Percentiles rank a stretch among this genome's conserved stretches.
These are phyloP conservation scores for Glaciozyma martinii DNA, from an alignment of 768 basidiomycete genomes.

Conservation along the genomic window DNA sequence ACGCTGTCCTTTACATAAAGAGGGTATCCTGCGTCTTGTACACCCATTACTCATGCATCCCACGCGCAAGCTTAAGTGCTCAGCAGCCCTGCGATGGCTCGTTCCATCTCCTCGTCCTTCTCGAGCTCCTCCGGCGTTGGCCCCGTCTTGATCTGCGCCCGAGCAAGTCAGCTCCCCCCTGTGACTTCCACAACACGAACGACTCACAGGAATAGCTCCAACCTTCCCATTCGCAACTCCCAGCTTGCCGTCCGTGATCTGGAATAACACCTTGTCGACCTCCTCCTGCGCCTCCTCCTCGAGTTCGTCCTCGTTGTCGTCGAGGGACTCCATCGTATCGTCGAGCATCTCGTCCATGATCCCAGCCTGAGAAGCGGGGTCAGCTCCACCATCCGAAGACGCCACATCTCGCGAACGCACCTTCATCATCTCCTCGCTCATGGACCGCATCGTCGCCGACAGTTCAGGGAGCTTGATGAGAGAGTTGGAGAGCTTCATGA, in stretches of 20 bases:
- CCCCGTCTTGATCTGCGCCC: background rate
- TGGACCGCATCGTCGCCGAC: constrained; percentile 84
- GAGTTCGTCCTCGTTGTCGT: constrained; percentile 83
- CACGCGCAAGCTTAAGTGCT: background rate
- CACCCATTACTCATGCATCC: too few species aligned
- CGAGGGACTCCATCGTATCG: constrained; percentile 65
- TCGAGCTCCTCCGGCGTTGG: constrained; percentile 26
- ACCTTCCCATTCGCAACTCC: constrained; percentile 29
- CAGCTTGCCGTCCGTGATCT: constrained; percentile 66
- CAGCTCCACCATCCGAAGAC: background rate
- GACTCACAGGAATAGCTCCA: constrained; percentile 34
- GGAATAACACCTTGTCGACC: constrained; percentile 90
- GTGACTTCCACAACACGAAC: background rate
- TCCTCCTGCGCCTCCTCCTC: constrained; percentile 96
- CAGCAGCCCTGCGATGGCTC: constrained; percentile 26
- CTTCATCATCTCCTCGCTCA: constrained; percentile 99
- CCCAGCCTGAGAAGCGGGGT: constrained; percentile 57
- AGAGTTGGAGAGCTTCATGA: constrained; percentile 95
- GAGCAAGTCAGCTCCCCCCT: background rate
- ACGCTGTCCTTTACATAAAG: too few species aligned
- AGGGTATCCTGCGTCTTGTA: too few species aligned
- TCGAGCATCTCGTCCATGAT: constrained; percentile 98
- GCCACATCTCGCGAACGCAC: constrained; percentile 41
- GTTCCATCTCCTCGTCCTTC: constrained; percentile 31
- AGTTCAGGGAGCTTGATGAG: constrained; percentile 87